Base-by-base conservation (phyloP, 2,329 filamentous ascomycete genomes). In the Fusarium guadeloupense region DNA sequence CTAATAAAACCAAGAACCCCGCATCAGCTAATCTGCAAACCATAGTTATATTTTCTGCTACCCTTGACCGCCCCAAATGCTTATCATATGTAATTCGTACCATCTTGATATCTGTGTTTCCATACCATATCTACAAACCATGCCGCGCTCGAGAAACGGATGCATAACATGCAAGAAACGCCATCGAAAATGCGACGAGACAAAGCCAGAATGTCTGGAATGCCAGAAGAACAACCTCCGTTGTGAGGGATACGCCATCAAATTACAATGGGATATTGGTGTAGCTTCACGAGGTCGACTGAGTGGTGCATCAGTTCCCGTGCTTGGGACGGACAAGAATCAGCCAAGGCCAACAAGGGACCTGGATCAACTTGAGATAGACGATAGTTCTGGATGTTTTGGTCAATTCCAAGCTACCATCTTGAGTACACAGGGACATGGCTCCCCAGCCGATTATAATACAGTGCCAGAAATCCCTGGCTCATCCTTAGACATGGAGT, bases 111-210 rank as follows among this genome's bases (percentile, higher is more conserved):
- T 26, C 10, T 30, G 19, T 21, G 16, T 26, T 20, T 37, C 17
- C 19, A 26, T n/a, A 34, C 21, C 35, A 9, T 21, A 9, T 5
- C 13, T 23, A 6, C 2, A 4, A 17, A 35, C 34, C 17, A 67
- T 67, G 64, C 25, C 42, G 6, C 63, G 64, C 17, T 67, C 63
- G 23, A 54, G 64, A 34, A 50, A 25, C 5, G 64, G 64, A 4
- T 67, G 64, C 9, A 31, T 23, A 16, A 67, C 63, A 2, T 67
- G 64, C 41, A 67, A 67, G 23, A 45, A 40, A 23, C 63, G 64
- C 6, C 64, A 67, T 33, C 57, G 63, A 3, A 67, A 67, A 40
- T 67, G 64, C 19, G 64, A 67, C 16, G 60, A 67, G 26, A 60
- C 57, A 2, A 62, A 48, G 6, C 64, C 64, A 6, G 5, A 13